Base-by-base conservation (phyloP, 352 stramenopile species). In the Pythium pyrilobum region DNA sequence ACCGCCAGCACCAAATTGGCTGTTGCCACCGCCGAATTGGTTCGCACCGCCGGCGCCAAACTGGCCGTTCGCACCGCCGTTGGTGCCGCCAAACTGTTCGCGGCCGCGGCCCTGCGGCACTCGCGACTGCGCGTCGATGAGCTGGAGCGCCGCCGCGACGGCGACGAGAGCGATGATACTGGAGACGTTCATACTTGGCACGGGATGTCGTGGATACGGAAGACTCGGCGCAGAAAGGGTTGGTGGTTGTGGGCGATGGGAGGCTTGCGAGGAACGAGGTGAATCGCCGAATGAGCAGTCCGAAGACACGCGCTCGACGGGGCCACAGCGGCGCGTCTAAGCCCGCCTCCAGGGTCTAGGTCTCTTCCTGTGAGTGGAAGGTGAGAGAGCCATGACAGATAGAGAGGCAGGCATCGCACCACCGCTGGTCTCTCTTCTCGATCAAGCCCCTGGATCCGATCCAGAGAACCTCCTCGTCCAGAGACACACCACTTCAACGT, bases 201-300 rank as follows among this genome's bases (percentile, higher is more conserved):
- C 38, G n/a, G 38, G 29, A 28, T 23, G 8, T 31, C 7, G 15
- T 21, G 15, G n/a, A 25, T 34, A 12, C 29, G 12, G 29, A 12
- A 34, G 12, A 34, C 7, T 12, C 7, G 29, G 29, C 7, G 29
- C 7, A 34, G 29, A 34, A 12, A 12, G 21, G 4, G 38, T 12
- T 18, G n/a, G 7, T 21, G 28, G 38, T 4, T 15, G 11, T 28
- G 20, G 41, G 15, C 27, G 41, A 20, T 13, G 29, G 29, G 29
- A 34, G 29, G 36, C 49, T 56, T 56, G 49, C 48, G 49, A 37
- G 48, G 38, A 18, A 56, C 27, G 49, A 36, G 28, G 29, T 42
- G 18, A 28, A 56, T 48, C 49, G 37, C 20, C 37, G 49, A 56
- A 56, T 56, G 49, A 56, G 49, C 1, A 48, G 16, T 40, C 25